Conservation (phyloP, 352 stramenopile genomes). For the Plasmopara halstedii region DNA sequence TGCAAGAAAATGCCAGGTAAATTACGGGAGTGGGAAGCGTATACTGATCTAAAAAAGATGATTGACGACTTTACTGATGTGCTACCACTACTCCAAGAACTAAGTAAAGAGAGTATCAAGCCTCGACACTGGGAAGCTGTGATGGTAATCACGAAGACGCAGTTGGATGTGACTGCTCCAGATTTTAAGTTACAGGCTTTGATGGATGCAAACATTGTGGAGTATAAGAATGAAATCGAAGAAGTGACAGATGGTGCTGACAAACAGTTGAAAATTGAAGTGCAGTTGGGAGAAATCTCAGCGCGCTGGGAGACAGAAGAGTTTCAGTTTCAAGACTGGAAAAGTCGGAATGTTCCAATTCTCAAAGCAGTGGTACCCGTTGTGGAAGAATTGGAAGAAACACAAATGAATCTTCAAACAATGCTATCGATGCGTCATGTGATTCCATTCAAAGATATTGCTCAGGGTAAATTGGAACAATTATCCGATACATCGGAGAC, state of each 20-base stretch:
- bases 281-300: slow-evolving; percentile 91
- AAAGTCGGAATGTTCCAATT: slow-evolving; percentile 91
- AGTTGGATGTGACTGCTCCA: slow-evolving; percentile 89
- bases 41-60: slow-evolving; percentile 93
- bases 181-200: slow-evolving; percentile 96
- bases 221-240: slow-evolving; percentile 92
- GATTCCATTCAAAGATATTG: slow-evolving; percentile 93
- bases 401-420: slow-evolving; percentile 97
- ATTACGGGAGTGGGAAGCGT: slow-evolving; percentile 96
- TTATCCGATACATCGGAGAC: slow-evolving; percentile 96
- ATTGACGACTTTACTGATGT: slow-evolving; percentile 98
- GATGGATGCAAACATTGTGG: slow-evolving; percentile 91
- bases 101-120: slow-evolving; percentile 96
- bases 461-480: slow-evolving; percentile 90
- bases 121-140: slow-evolving; percentile 96
- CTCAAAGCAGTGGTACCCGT: slow-evolving; percentile 93
- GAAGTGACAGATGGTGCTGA: slow-evolving; percentile 97
- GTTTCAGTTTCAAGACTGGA: slow-evolving; percentile 95
- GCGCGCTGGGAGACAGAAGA: slow-evolving; percentile 90
- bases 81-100: slow-evolving; percentile 92
- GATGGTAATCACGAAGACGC: slow-evolving; percentile 89
- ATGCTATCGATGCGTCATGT: slow-evolving; percentile 98
- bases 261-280: slow-evolving; percentile 97
- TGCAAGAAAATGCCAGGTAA: slow-evolving; percentile 98
- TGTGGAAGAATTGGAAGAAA: slow-evolving; percentile 97